phyloP scores from a whole-genome alignment of 176 grass and related monocot species.

The Themeda triandra region DNA sequence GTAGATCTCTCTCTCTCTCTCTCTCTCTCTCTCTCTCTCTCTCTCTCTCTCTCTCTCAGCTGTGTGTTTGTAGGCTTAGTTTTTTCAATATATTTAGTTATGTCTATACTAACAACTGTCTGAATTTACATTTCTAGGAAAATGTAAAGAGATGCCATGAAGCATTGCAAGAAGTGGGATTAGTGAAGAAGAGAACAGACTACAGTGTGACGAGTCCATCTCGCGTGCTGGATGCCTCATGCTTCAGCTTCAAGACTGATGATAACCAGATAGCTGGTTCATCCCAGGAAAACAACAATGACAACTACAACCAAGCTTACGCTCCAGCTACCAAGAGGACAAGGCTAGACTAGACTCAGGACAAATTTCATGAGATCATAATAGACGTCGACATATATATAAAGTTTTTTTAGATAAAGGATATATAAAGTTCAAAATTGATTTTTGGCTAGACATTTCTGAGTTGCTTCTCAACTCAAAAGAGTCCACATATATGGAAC shows the following conservation, averaged over 20 bases:
- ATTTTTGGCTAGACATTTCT: not conserved
- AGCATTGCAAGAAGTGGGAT: conserved; percentile 49
- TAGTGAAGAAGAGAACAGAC: conserved; percentile 13
- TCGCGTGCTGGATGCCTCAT: conserved; percentile 59
- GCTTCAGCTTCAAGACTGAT: conserved; percentile 50
- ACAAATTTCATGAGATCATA: conserved; percentile 21
- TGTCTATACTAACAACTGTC: not conserved
- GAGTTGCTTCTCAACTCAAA: not conserved
- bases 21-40: no score
- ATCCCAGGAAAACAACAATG: conserved; percentile 31
- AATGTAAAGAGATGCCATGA: conserved; percentile 52
- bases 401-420: not conserved
- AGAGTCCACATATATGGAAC: conserved; percentile 11
- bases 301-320: conserved; percentile 24
- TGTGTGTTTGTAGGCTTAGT: not conserved
- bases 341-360: conserved; percentile 38
- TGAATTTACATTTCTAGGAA: conserved; percentile 35
- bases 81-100: not conserved
- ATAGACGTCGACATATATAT: not conserved
- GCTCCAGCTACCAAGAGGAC: conserved; percentile 53
- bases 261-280: conserved; percentile 12
- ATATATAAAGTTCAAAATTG: not conserved
- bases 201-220: conserved; percentile 44
- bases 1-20: not conserved
- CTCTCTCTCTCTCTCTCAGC: no score